Evolutionary conservation across 495 filamentous ascomycete genomes (phyloP), one percentile per base, ranked within the genome.

Genomic region (Hyaloscypha variabilis): DNA sequence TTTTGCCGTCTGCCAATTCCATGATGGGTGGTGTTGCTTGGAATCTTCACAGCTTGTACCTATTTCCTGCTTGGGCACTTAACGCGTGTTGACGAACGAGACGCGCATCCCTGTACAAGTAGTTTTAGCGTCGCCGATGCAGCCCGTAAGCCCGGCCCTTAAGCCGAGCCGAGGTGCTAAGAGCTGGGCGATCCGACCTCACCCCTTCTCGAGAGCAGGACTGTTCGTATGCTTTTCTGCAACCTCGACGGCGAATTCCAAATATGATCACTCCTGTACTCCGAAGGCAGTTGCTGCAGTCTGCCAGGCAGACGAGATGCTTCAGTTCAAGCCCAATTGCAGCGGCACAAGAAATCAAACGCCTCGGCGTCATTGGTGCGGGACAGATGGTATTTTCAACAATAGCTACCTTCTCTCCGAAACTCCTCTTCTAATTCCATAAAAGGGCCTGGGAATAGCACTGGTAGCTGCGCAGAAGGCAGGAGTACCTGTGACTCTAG

Each of bases 371-470:
- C 31, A 80, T 99, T 70, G 96, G 96, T 64, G 95, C 94, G 55
- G 96, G 96, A 21, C 96, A 98, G 76, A 98, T 98, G 93, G 93
- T 95, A 80, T 76, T 46, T 49, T 25, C 52, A 6, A 19, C 28
- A 25, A 56, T 6, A 34, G 24, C 77, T 75, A 61, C 21, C 34
- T 19, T 3, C 65, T 36, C n/a, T 50, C 50, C 53, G 24, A 50
- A n/a, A 39, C 11, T 21, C 10, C 39, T 24, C 21, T 51, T 19
- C 64, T 69, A 56, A 69, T 31, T 26, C 31, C 3, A 50, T 68
- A 66, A 59, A 69, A 98, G 95, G 95, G 96, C 65, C 82, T 99
- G 58, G 96, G 96, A 58, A 98, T 99, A 74, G 96, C 95, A 17
- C 84, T 99, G 28, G 95, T 98, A 23, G 96, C 96, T 56, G 92